Evolutionary conservation across 2,329 filamentous ascomycete species (phyloP), one percentile per base, ranked within the genome.

Genomic region (Ophiocordyceps camponoti-floridani): DNA sequence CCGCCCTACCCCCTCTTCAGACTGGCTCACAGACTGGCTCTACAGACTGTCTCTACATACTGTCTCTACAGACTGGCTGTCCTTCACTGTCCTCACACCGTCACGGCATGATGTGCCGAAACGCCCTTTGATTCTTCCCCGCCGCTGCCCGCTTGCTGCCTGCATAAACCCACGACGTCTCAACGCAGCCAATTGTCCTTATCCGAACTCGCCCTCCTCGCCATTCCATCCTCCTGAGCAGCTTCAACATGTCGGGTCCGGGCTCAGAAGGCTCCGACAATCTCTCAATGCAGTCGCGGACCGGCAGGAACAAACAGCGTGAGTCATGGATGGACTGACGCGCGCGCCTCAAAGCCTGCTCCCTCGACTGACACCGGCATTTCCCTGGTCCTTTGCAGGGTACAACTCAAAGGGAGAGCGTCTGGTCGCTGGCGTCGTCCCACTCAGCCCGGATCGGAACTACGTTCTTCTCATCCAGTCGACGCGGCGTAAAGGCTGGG

Each of bases 381-480:
- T 38, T 38, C 50, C 46, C 51, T 49, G 45, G 45, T 26, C 43
- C 53, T 46, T 46, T 56, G 46, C 64, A 96, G 91, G 88, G 58
- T 98, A 96, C 67, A 88, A 85, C 58, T 68, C 83, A 48, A 83
- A 86, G 62, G 89, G 89, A 67, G 89, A 96, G 66, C 82, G 91
- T 52, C 79, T 96, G 49, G 91, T 98, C 54, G 89, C 91, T 48
- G 91, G 91, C 54, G 80, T 96, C 47, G 91, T 98, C 42, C 86
- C 91, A 51, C 71, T 96, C 51, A 91, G 85, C 45, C 64, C 73
- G 55, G 88, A 94, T 67, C 89, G 85, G 62, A 80, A 79, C 55
- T 82, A 84, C 62, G 89, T 98, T 49, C 73, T 98, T 53, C 72
- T 98, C 53, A 94, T 96, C 55, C 87, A 95, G 67, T 94, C 87